Evolutionary conservation across 768 basidiomycete species (phyloP).

Genomic region (Trichaptum fuscoviolaceum): DNA sequence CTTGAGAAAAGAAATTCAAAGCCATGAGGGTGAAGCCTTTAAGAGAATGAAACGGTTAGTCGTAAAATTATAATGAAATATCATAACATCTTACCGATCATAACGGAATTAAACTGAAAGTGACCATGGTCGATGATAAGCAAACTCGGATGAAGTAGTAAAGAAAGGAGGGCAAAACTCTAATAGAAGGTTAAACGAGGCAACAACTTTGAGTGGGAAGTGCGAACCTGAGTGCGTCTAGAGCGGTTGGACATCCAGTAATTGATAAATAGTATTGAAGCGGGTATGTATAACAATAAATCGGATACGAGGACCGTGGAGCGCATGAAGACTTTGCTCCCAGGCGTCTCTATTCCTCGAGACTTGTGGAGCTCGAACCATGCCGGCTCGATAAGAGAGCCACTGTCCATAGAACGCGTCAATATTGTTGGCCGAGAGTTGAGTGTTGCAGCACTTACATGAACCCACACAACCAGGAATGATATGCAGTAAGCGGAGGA

Average conservation of each 20-base stretch:
- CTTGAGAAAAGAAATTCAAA: constrained; percentile 62
- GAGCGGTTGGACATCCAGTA: constrained; percentile 69
- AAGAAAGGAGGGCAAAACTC: constrained; percentile 62
- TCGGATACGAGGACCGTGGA: constrained; percentile 67
- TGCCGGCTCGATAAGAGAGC: constrained; percentile 41
- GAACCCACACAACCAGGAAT: constrained; percentile 76
- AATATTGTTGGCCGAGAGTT: constrained; percentile 9
- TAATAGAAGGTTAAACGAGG: constrained; percentile 11
- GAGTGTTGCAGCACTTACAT: constrained; percentile 43
- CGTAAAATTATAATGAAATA: neutral
- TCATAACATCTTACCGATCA: constrained; percentile 55
- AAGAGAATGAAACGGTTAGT: neutral
- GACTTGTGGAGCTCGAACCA: constrained; percentile 74
- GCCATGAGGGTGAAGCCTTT: constrained; percentile 66
- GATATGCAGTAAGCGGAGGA: constrained; percentile 88
- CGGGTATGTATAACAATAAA: constrained; percentile 66
- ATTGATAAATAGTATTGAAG: constrained; percentile 58
- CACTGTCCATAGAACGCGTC: constrained; percentile 29
- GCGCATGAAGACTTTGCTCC: constrained; percentile 77
- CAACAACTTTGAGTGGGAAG: neutral
- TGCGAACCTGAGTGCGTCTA: constrained; percentile 67
- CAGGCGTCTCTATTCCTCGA: constrained; percentile 63
- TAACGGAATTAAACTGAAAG: constrained; percentile 93
- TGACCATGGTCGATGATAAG: constrained; percentile 88
- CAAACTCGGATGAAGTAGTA: constrained; percentile 80